Conservation (phyloP, 345 rosid species). For the Xanthoceras sorbifolium region DNA sequence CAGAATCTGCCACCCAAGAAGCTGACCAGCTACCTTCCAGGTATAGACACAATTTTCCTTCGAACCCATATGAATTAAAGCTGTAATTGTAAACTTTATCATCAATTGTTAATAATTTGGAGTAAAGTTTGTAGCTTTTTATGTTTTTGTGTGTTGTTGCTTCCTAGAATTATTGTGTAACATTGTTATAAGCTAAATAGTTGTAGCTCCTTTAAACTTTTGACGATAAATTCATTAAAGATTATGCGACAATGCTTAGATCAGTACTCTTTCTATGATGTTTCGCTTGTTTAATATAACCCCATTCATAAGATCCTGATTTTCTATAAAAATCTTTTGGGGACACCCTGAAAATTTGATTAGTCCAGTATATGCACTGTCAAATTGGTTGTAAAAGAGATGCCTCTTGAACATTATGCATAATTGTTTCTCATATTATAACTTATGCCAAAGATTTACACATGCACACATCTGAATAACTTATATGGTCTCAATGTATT, state of each 20-base stretch:
- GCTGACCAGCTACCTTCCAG: slow-evolving; percentile 40
- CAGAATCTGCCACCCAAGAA: slow-evolving; percentile 24
- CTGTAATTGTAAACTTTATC: not conserved
- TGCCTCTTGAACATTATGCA: not conserved
- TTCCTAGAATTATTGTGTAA: too few relatives aligned
- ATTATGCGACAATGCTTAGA: too few relatives aligned
- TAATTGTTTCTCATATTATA: not conserved
- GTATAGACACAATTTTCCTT: slow-evolving; percentile 22
- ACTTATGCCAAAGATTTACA: not conserved
- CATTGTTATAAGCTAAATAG: too few relatives aligned
- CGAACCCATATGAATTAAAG: not conserved
- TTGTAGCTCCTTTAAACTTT: too few relatives aligned
- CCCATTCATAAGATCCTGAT: not conserved
- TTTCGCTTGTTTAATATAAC: not conserved
- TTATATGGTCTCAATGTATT: not conserved
- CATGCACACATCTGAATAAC: not conserved
- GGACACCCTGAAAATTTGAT: not conserved
- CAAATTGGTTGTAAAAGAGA: not conserved
- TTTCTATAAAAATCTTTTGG: not conserved
- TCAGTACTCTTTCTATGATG: not conserved
- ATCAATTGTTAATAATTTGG: not conserved
- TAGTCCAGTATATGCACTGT: not conserved
- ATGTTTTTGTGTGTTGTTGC: not conserved
- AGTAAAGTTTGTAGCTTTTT: not conserved
- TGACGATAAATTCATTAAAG: too few relatives aligned